Evolutionary conservation across 2,329 filamentous ascomycete species (phyloP), one percentile per base, ranked within the genome.

Genomic region (Raffaelea arxii): DNA sequence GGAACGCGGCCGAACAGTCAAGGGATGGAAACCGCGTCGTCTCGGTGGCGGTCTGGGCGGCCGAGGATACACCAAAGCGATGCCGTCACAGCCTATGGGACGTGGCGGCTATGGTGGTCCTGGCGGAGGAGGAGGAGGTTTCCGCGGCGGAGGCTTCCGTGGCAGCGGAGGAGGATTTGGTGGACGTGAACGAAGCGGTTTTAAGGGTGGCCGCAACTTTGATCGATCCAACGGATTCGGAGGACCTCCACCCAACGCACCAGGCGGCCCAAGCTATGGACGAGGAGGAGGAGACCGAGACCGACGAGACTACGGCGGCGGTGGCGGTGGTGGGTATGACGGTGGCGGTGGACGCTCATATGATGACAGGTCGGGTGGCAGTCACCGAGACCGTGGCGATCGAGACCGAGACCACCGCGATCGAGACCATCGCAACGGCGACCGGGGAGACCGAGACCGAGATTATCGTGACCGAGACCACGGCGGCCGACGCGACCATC

Each of bases 21-120:
- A 86, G 60, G 88, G 85, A 42, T 98, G 92, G 92, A 85, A 86
- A 60, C 92, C 92, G 51, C 83, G 86, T 55, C 84, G 92, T 53
- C 84, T 94, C 44, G 92, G 91, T 48, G 92, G 92, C 54, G 92
- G 92, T 41, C 78, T 96, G 3, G 92, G 92, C 52, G 91, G 91
- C 40, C 82, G 92, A 58, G 86, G 87, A 53, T 97, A 97, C 66
- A 97, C 91, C 48, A 94, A 91, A 65, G 79, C 82, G 16, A 73
- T 80, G 53, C 77, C 84, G 43, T 73, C 84, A 30, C 80, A 87
- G 45, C 87, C 87, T 40, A 72, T 75, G 53, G 84, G 53, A 6
- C 47, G 75, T n/a, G 76, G 76, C 40, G 72, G 70, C 14, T 69
- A 73, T 46, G 78, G 76, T 25, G 38, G 36, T 25, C 22, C 9